Evolutionary conservation across 169 alveolate species (phyloP).

Genomic region (Theileria orientalis): DNA sequence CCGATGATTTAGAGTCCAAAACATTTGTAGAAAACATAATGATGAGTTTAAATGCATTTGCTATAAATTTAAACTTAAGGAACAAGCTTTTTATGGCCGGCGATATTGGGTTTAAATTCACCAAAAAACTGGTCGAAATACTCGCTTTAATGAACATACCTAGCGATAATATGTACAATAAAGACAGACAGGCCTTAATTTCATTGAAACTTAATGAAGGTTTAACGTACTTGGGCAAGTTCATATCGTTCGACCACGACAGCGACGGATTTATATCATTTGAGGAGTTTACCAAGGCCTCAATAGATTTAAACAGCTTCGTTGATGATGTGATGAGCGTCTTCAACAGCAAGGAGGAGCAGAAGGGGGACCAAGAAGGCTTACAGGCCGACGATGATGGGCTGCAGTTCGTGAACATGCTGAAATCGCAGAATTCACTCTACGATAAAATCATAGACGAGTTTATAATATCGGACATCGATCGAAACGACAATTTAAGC

Average conservation of each 20-base stretch:
- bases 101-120: slow-evolving; percentile 2
- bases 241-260: slow-evolving; percentile 11
- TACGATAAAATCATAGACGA: slow-evolving; percentile 25
- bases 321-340: slow-evolving; percentile 7
- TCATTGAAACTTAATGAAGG: background rate
- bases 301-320: slow-evolving; percentile 10
- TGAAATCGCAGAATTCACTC: slow-evolving; percentile 9
- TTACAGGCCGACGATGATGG: background rate
- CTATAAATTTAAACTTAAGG: background rate
- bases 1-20: slow-evolving; percentile 1
- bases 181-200: background rate
- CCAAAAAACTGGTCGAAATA: background rate
- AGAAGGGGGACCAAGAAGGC: background rate
- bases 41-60: background rate
- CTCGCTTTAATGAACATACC: background rate
- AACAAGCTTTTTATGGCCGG: background rate
- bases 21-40: slow-evolving; percentile 2
- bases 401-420: slow-evolving; percentile 1
- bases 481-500: slow-evolving; percentile 16
- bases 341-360: background rate
- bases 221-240: slow-evolving; percentile 2
- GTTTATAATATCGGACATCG: slow-evolving; percentile 14
- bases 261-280: slow-evolving; percentile 13
- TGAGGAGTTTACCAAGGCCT: slow-evolving; percentile 24
- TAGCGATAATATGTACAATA: background rate